Conservation (phyloP, 208 protist genomes). For the Entamoeba invadens region DNA sequence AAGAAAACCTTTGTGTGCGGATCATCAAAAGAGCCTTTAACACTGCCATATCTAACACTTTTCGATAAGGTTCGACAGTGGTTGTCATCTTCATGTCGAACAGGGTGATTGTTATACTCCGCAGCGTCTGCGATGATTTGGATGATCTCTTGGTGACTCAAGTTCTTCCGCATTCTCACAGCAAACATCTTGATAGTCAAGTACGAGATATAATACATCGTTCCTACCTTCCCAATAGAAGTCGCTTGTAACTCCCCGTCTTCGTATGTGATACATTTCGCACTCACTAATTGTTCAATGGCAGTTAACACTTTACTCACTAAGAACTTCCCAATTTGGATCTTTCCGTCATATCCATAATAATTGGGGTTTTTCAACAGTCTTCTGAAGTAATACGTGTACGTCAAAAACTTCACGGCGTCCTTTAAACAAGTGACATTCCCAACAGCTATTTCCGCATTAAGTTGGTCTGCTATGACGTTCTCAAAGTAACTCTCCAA, state of each 20-base stretch:
- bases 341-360: background rate
- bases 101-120: conserved; percentile 3
- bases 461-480: conserved; percentile 81
- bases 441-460: conserved; percentile 90
- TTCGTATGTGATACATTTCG: background rate
- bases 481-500: conserved; percentile 91
- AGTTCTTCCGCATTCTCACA: background rate
- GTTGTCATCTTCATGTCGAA: conserved; percentile 11
- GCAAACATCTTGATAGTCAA: background rate
- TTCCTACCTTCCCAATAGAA: background rate
- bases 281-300: background rate
- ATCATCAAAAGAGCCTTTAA: background rate
- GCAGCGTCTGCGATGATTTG: background rate
- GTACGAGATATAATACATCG: conserved; percentile 3
- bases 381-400: background rate
- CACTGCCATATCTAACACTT: background rate
- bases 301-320: background rate
- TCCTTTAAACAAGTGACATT: conserved; percentile 66
- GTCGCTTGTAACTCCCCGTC: background rate
- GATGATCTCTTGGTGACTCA: background rate
- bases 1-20: background rate
- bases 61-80: background rate
- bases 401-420: background rate
- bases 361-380: conserved; percentile 1
- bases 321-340: background rate